Evolutionary conservation across 306 rosid genomes (phyloP).

Genomic region (Vigna unguiculata): DNA sequence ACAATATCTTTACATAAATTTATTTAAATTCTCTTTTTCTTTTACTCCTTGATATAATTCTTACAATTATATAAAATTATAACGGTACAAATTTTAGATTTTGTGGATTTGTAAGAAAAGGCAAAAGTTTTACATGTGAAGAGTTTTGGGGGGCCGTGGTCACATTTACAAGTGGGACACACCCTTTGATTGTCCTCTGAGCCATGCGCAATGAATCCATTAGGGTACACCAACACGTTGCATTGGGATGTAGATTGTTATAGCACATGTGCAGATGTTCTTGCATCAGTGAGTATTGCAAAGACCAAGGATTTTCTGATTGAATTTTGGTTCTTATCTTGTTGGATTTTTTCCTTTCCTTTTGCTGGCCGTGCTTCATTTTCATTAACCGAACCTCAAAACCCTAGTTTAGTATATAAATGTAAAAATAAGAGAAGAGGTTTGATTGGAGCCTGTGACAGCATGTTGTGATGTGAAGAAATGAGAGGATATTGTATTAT

Average conservation of each 20-base stretch:
- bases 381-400: too few species aligned
- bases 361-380: background rate
- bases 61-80: too few species aligned
- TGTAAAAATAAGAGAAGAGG: background rate
- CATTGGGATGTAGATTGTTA: constrained; percentile 39
- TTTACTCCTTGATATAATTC: too few species aligned
- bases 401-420: constrained; percentile 10
- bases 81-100: too few species aligned
- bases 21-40: too few species aligned
- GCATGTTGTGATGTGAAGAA: background rate
- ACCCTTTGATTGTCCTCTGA: constrained; percentile 40
- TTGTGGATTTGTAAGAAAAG: constrained; percentile 3
- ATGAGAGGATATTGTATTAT: background rate
- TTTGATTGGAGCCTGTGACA: background rate
- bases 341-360: constrained; percentile 18
- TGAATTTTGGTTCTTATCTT: background rate
- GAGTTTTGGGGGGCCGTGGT: constrained; percentile 22
- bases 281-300: constrained; percentile 25
- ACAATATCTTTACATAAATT: too few species aligned
- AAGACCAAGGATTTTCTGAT: constrained; percentile 9
- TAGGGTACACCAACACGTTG: constrained; percentile 21
- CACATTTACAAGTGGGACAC: constrained; percentile 55
- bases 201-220: constrained; percentile 56
- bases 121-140: constrained; percentile 26
- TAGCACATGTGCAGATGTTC: constrained; percentile 42